Evolutionary conservation across 805 yeast species (phyloP), one percentile per base, ranked within the genome.

Genomic region (Cyberlindnera lachancei): DNA sequence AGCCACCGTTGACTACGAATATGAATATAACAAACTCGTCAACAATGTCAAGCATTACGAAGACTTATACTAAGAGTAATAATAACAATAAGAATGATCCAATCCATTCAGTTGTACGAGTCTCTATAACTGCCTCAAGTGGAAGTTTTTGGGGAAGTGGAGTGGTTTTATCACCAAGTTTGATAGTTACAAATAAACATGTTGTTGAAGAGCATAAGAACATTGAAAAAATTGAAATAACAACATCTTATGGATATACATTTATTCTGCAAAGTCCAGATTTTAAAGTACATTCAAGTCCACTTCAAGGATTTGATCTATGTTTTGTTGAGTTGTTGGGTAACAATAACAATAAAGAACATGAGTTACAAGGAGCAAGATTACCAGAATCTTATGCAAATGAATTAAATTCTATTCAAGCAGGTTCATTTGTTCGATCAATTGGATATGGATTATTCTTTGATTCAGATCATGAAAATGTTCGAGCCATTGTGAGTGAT

Each of bases 111-210:
- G 42, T 50, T 22, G 49, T 42, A 3, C 37, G 53, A 14, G 42
- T 52, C 2, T 42, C 52, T 3, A 48, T 47, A 5, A 26, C 29
- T 6, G 29, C 50, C 1, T 15, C 15, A 1, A 30, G 30, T 12
- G 48, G 52, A 5, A 31, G 36, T n/a, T 50, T 40, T 25, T 52
- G 55, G 55, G 56, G 56, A 1, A 48, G 53, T 37, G 56, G 56
- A 5, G 41, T 52, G n/a, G 29, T 44, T 3, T 19, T 52, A 4
- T 34, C 45, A 2, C 13, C 32, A 0, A 26, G 33, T 7, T 30
- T 33, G 14, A 48, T 52, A 16, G 42, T 48, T 4, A 52, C 56
- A 2, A 52, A 52, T 27, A 30, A 37, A 11, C 56, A 52, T 33
- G 56, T 52, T 9, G 23, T 52, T 14, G 45, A 45, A 26, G 29